Base-by-base conservation (phyloP, 306 rosid species). In the Malus orientalis region DNA sequence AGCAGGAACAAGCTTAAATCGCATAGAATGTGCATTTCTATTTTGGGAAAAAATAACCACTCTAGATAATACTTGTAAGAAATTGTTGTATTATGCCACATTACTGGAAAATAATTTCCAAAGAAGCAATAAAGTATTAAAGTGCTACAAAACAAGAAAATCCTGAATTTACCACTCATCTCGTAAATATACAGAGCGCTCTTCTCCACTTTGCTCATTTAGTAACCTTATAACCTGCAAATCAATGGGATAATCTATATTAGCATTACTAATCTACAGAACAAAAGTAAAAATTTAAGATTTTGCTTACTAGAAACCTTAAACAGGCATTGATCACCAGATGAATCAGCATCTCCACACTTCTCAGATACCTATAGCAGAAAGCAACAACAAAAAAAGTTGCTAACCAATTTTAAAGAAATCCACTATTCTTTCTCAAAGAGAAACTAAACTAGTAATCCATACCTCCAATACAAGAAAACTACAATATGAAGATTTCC, bases 391-490 rank as follows among this genome's bases (percentile, higher is more conserved):
- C 63, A 81, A 51, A 84, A 71, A 47, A 45, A 63, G 71, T 71
- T 76, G 59, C 68, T 53, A 40, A 71, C 69, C 72, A 82, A 76
- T 75, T 59, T 57, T 69, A 18, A 6, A 70, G 75, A 55, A 74
- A 11, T 27, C 30, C 36, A 25, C 29, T 25, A 73, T 66, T 51
- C 63, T 44, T 54, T 58, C 25, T 61, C 66, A 70, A 47, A 60
- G 47, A 74, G 70, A 75, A 44, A 75, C 61, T 70, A 69, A 64
- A 75, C 9, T n/a, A 3, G 44, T 58, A 44, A 66, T 75, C 70
- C 80, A 80, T 85, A 94, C 98, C 98, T 94, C 97, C 87, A 94
- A 82, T 70, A 92, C 98, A 83, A 94, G 88, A 78, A 86, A 94
- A 89, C 33, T 82, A 77, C 66, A 81, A 78, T 71, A 33, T 75